These are phyloP conservation scores for Scheffersomyces lignosus DNA, from an alignment of 805 yeast genomes.

Conservation along the genomic window DNA sequence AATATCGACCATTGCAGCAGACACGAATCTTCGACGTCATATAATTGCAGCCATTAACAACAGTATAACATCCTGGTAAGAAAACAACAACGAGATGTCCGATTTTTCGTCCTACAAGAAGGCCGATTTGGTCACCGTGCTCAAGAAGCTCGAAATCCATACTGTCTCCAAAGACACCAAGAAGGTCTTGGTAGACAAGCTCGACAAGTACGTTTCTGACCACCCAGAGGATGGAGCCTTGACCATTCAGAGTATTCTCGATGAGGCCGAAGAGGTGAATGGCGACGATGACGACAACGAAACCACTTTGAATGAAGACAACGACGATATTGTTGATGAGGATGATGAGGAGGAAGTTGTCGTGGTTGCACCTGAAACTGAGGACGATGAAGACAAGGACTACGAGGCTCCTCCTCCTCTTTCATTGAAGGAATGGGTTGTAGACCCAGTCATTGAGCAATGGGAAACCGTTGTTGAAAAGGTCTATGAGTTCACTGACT, in stretches of 20 bases:
- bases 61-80: too few relatives aligned
- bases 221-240: conserved; percentile 25
- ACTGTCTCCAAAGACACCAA: conserved; percentile 42
- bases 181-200: conserved; percentile 39
- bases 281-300: conserved; percentile 20
- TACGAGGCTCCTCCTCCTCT: conserved; percentile 41
- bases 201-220: conserved; percentile 27
- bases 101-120: conserved; percentile 36
- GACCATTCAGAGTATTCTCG: conserved; percentile 13
- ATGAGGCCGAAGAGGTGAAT: conserved; percentile 17
- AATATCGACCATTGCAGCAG: too few relatives aligned
- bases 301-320: conserved; percentile 15
- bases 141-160: conserved; percentile 34
- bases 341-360: conserved; percentile 5
- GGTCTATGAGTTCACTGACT: conserved; percentile 33
- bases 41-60: too few relatives aligned
- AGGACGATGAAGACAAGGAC: conserved; percentile 35
- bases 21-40: too few relatives aligned
- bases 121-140: conserved; percentile 39
- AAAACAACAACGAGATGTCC: too few relatives aligned
- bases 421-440: conserved; percentile 34
- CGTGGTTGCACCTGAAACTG: conserved; percentile 5
- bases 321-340: conserved; percentile 11
- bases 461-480: conserved; percentile 25
- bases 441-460: conserved; percentile 37